These are phyloP conservation scores for Cunninghamia lanceolata DNA, from an alignment of 75 land plant species.

Conservation along the genomic window DNA sequence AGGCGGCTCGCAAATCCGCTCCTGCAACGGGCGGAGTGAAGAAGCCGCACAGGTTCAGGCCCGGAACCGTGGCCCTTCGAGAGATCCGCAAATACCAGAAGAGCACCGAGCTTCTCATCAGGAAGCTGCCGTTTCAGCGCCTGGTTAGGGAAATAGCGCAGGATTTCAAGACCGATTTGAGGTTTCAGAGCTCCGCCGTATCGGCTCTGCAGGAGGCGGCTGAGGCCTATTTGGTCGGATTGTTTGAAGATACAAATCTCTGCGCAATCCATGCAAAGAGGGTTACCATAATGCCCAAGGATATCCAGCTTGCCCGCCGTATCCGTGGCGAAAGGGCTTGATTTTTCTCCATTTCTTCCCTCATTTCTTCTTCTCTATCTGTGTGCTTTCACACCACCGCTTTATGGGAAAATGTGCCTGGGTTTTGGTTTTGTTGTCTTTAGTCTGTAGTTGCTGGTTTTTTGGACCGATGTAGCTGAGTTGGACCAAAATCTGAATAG, in stretches of 20 bases:
- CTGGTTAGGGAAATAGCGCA: conserved; percentile 14
- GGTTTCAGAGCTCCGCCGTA: conserved; percentile 2
- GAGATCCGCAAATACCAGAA: conserved; percentile 17
- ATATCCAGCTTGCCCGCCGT: conserved; percentile 20
- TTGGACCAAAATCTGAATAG: no score
- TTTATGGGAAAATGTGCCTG: background rate
- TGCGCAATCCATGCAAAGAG: conserved; percentile 4
- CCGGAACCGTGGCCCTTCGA: conserved; percentile 45
- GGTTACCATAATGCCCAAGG: conserved; percentile 19
- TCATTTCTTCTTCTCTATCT: background rate
- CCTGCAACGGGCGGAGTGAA: conserved; percentile 51
- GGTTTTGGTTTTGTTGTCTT: no score
- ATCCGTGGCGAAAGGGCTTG: conserved; percentile 13
- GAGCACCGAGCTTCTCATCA: conserved; percentile 7
- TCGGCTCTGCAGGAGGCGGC: conserved; percentile 11
- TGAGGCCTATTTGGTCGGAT: conserved; percentile 8
- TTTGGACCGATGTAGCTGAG: no score
- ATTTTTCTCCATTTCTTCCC: background rate
- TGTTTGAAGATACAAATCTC: conserved; percentile 1
- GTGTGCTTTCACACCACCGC: conserved; percentile 2
- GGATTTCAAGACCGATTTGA: conserved; percentile 9
- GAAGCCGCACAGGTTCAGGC: conserved; percentile 51
- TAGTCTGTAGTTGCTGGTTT: no score
- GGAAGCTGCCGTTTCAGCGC: conserved; percentile 12
- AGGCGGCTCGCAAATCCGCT: conserved; percentile 35